phyloP scores from a whole-genome alignment of 2,329 filamentous ascomycete species.

The Keithomyces neogunnii region DNA sequence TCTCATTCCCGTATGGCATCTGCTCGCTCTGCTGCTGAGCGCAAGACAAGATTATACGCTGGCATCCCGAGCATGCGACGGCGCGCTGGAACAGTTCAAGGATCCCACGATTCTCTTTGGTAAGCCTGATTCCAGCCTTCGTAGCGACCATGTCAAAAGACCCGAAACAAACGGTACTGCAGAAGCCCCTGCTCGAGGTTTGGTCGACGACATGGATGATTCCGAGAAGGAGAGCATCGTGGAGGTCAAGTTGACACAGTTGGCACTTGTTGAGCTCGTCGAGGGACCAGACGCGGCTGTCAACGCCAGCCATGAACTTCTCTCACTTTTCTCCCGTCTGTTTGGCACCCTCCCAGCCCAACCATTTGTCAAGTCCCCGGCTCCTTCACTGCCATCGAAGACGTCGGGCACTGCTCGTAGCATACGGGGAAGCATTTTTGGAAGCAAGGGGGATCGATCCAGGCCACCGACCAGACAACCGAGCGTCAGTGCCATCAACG shows the following conservation, averaged over 20 bases:
- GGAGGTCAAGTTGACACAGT: conserved; percentile 93
- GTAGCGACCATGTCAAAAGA: conserved; percentile 61
- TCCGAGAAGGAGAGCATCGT: conserved; percentile 79
- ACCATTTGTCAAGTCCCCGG: conserved; percentile 31
- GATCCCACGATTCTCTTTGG: conserved; percentile 64
- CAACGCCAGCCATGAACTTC: conserved; percentile 76
- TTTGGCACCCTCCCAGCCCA: conserved; percentile 55
- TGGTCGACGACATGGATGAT: conserved; percentile 73
- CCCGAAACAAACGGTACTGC: conserved; percentile 24
- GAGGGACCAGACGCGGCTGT: conserved; percentile 81
- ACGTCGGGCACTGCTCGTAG: conserved; percentile 65
- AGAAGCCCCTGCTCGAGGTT: conserved; percentile 28
- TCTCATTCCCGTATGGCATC: conserved; percentile 79
- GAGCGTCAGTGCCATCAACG: conserved; percentile 24
- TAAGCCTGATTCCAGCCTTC: conserved; percentile 44
- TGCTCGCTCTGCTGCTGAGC: conserved; percentile 77
- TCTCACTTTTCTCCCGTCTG: conserved; percentile 72
- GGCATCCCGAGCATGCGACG: conserved; percentile 76
- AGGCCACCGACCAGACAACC: conserved; percentile 33
- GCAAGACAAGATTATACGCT: conserved; percentile 77
- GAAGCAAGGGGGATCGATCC: conserved; percentile 41
- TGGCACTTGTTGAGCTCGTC: conserved; percentile 72
- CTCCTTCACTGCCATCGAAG: conserved; percentile 50
- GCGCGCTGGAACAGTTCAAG: conserved; percentile 83
- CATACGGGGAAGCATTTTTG: conserved; percentile 70